Base-by-base conservation (phyloP, 139 green algal genomes). In the Monoraphidium neglectum region DNA sequence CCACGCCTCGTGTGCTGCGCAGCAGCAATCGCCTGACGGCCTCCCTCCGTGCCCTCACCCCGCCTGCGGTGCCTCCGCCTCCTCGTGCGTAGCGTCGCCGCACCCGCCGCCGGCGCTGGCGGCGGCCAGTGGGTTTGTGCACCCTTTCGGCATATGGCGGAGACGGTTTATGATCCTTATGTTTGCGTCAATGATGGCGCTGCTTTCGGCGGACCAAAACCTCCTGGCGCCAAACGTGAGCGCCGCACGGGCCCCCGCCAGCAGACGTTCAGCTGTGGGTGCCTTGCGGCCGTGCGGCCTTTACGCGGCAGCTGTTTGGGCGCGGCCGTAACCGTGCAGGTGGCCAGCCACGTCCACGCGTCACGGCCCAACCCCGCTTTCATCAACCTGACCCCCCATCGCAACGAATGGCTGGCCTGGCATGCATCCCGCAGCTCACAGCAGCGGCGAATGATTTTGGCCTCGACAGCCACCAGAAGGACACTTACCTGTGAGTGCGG, bases 201-300 rank as follows among this genome's bases (percentile, higher is more conserved):
- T 97, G 80, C 83, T 98, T 36, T 96, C 90, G 70, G 92, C 91
- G 3, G 94, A 98, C 69, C 94, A 98, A 70, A 98, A 97, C 86
- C 74, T 98, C 64, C 81, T 97, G 81, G 91, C 91, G 1, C 93
- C 93, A 0, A 96, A 96, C 62, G 79, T 97, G 36, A 86, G 85
- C 28, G 53, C 37, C 30, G 3, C 3, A 33, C 28, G 12, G 26
- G 24, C 16, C 2, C 15, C 65, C 43, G 56, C 37, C 38, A 18
- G 33, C 21, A 21, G 35, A 23, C 12, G 51, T 10, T 10, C 63
- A 37, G 16, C 18, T 70, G 63, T 26, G 26, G 26, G 13, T 65
- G 57, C n/a, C 3, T 2, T 30, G 10, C 33, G 37, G 33, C 18
- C 51, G 18, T 60, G 21, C 21, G 21, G 18, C 51, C 51, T 60